Base-by-base conservation (phyloP, 495 filamentous ascomycete genomes). In the Penicillium steckii region DNA sequence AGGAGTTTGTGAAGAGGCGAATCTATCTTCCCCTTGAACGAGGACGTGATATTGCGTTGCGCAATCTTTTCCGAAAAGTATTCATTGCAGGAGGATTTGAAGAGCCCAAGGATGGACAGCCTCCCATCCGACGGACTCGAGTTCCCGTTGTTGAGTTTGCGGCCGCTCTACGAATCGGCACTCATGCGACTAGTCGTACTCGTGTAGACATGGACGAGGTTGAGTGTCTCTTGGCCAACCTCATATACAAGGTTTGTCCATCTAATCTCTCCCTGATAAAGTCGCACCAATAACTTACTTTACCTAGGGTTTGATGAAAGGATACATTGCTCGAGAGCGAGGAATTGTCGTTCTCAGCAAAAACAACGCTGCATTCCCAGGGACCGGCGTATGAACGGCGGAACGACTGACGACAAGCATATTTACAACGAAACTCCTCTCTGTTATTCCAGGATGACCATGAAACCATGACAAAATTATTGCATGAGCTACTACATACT, bases 21-120 rank as follows among this genome's bases (percentile, higher is more conserved):
- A 96, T 97, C 57, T 97, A 96, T 68, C 80, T 98, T 12, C 96
- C 92, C 0, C 79, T 98, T 0, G 94, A 98, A 57, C 84, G 94
- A 6, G 90, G 90, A 3, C 85, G 93, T 8, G 95, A 98, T 56
- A 89, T 98, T 44, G 87, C 89, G 8, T 64, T 97, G 48, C 84
- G 94, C 10, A 98, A 97, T 61, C 71, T 98, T 0, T 81, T 96
- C 48, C 83, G 95, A 19, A 95, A 94, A 53, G 91, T 97, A 2
- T 96, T 91, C 65, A 69, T 96, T 33, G 81, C 84, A 1, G 87
- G 84, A 27, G 91, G 89, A 10, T 92, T 84, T 38, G 87, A 93
- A 55, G 84, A 88, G 50, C 55, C 76, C 24, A 91, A 90, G 53
- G 83, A 87, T 19, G 81, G 78, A 23, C 80, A 84, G 23, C 74